phyloP scores from a whole-genome alignment of 1,284 basidiomycete species.

The Pseudomicrostroma phylloplanum region DNA sequence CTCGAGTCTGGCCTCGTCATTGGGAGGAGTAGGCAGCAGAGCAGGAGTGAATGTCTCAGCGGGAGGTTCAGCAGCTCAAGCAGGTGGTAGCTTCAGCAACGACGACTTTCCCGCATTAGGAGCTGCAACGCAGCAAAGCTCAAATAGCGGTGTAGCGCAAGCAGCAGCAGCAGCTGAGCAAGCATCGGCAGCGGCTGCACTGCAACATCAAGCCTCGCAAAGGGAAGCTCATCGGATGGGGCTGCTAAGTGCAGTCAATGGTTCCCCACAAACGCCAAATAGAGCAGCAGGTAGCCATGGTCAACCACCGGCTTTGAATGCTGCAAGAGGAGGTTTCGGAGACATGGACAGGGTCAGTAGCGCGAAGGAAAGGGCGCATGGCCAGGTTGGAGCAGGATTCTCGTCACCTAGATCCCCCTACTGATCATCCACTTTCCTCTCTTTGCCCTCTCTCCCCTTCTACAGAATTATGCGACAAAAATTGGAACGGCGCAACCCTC shows the following conservation, averaged over 20 bases:
- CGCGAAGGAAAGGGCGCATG: not conserved
- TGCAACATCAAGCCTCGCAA: slow-evolving; percentile 39
- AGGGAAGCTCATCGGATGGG: slow-evolving; percentile 36
- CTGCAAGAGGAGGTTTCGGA: slow-evolving; percentile 40
- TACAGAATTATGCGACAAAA: slow-evolving; percentile 31
- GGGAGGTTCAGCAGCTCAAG: slow-evolving; percentile 1
- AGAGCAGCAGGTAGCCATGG: not conserved
- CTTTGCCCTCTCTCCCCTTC: not conserved
- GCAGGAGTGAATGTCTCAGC: not conserved
- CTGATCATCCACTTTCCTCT: slow-evolving; percentile 1
- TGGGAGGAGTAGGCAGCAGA: not conserved
- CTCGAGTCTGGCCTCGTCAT: not conserved
- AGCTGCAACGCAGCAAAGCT: not conserved
- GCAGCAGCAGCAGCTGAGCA: slow-evolving; percentile 25
- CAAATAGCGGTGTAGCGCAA: slow-evolving; percentile 7
- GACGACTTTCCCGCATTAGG: slow-evolving; percentile 47
- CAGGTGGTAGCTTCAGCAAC: slow-evolving; percentile 26
- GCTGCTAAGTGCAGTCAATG: slow-evolving; percentile 25
- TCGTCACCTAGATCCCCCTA: slow-evolving; percentile 1
- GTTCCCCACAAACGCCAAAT: slow-evolving; percentile 6
- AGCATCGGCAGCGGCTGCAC: slow-evolving; percentile 39
- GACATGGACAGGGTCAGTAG: slow-evolving; percentile 26
- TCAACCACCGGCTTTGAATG: slow-evolving; percentile 22
- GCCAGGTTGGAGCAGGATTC: not conserved
- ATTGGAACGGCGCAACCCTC: slow-evolving; percentile 19